Percentiles rank a stretch among this genome's conserved stretches.
phyloP scores from a whole-genome alignment of 345 rosid species.

The Ceriops zippeliana region DNA sequence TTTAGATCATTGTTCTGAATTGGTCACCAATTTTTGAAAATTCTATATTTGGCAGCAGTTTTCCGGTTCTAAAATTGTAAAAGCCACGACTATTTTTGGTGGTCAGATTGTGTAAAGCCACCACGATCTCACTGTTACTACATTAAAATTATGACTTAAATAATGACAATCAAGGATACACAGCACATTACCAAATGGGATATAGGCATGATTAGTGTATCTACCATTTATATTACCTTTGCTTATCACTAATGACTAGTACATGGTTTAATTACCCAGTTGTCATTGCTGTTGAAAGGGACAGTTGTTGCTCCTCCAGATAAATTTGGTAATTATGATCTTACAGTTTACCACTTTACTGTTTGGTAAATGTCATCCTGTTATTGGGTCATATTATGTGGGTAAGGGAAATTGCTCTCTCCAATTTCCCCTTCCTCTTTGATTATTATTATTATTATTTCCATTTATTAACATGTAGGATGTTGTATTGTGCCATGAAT shows the following conservation, averaged over 20 bases:
- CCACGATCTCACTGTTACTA: too few species aligned
- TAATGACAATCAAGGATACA: too few species aligned
- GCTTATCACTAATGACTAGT: slow-evolving; percentile 27
- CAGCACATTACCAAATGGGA: background rate
- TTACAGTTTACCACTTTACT: background rate
- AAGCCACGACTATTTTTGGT: too few species aligned
- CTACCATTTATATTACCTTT: background rate
- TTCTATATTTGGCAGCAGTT: too few species aligned
- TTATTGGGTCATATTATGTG: background rate
- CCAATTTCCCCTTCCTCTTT: background rate
- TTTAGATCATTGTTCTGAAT: too few species aligned
- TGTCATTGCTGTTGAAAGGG: slow-evolving; percentile 84
- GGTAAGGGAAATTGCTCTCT: background rate
- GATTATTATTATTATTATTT: background rate
- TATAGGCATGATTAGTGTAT: background rate
- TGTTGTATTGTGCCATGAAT: background rate
- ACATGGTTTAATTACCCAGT: slow-evolving; percentile 38
- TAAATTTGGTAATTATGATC: slow-evolving; percentile 67
- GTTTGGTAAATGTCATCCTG: slow-evolving; percentile 4
- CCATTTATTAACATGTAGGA: background rate
- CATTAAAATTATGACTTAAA: too few species aligned
- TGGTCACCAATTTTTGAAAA: too few species aligned
- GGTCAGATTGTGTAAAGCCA: too few species aligned
- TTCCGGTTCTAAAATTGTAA: too few species aligned
- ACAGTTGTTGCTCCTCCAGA: slow-evolving; percentile 98